phyloP scores from a whole-genome alignment of 2,329 filamentous ascomycete species.

The Byssochlamys sp. region DNA sequence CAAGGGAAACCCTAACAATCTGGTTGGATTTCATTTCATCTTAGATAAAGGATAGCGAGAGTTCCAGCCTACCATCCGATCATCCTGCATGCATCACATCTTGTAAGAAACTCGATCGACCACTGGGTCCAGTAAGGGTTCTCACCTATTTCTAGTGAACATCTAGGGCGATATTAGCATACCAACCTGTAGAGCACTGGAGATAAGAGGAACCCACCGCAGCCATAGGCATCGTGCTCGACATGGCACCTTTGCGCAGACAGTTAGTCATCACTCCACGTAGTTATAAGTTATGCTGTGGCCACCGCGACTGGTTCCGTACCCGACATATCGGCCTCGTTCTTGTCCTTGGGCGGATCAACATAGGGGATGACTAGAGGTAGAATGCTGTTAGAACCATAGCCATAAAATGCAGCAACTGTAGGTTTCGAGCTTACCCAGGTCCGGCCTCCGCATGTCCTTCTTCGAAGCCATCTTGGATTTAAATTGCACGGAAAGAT shows the following conservation, averaged over 20 bases:
- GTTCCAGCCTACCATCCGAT: conserved; percentile 48
- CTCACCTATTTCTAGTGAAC: conserved; percentile 79
- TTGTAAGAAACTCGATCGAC: background rate
- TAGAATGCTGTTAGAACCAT: conserved; percentile 3
- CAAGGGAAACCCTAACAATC: conserved; percentile 35
- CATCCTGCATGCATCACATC: conserved; percentile 38
- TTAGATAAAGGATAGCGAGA: conserved; percentile 1
- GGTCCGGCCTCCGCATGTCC: conserved; percentile 65
- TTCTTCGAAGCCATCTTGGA: conserved; percentile 57
- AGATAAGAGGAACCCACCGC: conserved; percentile 46
- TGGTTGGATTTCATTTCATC: background rate
- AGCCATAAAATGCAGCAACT: background rate
- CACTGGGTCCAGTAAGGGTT: background rate
- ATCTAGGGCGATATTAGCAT: conserved; percentile 45
- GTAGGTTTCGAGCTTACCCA: conserved; percentile 47
- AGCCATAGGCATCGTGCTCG: conserved; percentile 84
- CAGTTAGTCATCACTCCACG: conserved; percentile 9
- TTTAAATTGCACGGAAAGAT: background rate
- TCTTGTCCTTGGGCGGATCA: conserved; percentile 58
- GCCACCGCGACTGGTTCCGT: conserved; percentile 39
- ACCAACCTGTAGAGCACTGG: conserved; percentile 3
- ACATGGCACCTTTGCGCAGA: conserved; percentile 44
- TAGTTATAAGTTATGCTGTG: background rate
- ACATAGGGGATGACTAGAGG: conserved; percentile 74
- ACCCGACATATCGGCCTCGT: conserved; percentile 59